A percentile compares a stretch with the other conserved stretches of the same genome.
phyloP scores from a whole-genome alignment of 2,329 filamentous ascomycete genomes.

The Ophiobolus disseminans region DNA sequence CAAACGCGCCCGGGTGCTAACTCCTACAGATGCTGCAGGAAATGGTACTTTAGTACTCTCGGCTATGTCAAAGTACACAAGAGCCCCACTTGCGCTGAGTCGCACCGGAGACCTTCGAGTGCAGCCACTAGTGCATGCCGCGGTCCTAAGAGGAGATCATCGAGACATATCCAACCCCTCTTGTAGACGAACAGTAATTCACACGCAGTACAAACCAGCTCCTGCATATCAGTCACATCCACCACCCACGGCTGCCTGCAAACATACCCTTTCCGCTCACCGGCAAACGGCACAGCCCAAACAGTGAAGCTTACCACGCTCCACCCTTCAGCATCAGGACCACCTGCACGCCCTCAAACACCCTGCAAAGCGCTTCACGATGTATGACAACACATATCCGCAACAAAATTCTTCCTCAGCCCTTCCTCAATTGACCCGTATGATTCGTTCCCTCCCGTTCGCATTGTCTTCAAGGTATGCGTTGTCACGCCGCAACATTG shows the following conservation, averaged over 20 bases:
- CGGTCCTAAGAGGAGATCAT: slow-evolving; percentile 9
- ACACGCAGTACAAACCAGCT: neutral
- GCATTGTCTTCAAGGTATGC: slow-evolving; percentile 25
- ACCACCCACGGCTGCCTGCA: neutral
- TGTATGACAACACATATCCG: slow-evolving; percentile 27
- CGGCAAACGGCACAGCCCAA: slow-evolving; percentile 19
- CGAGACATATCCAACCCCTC: slow-evolving; percentile 7
- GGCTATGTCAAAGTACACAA: slow-evolving; percentile 27
- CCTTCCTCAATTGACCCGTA: neutral
- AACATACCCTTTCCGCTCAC: slow-evolving; percentile 4
- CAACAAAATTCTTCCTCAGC: slow-evolving; percentile 18
- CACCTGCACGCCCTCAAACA: slow-evolving; percentile 23
- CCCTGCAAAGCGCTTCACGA: slow-evolving; percentile 6
- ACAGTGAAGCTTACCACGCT: slow-evolving; percentile 30
- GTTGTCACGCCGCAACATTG: slow-evolving; percentile 28
- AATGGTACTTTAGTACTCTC: slow-evolving; percentile 17
- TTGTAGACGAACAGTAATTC: neutral
- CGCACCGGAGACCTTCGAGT: slow-evolving; percentile 24
- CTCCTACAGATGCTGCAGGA: slow-evolving; percentile 28
- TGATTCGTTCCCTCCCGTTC: slow-evolving; percentile 33
- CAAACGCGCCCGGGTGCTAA: slow-evolving; percentile 22
- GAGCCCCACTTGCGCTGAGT: slow-evolving; percentile 20
- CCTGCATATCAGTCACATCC: neutral
- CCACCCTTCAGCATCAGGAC: slow-evolving; percentile 25
- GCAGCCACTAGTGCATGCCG: slow-evolving; percentile 24